Evolutionary conservation across 192 early-diverging fungal species (phyloP), one percentile per base, ranked within the genome.

Genomic region (Powellomyces hirtus): DNA sequence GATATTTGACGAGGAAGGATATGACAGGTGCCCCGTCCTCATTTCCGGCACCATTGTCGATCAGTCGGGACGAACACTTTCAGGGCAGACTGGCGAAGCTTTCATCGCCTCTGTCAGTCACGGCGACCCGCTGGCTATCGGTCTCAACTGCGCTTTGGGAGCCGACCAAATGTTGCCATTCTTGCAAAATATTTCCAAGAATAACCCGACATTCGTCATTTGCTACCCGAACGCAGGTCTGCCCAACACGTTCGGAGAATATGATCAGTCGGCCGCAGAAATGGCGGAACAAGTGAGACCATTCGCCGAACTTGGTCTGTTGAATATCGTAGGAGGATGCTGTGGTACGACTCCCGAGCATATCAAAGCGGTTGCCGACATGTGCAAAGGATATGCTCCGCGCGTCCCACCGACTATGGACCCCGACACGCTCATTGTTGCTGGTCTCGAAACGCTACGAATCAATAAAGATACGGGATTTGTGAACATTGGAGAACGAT

Each of bases 201-300:
- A 89, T 59, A 88, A 93, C 44, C 84, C 90, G 51, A 79, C 88
- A 8, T 90, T 89, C 68, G 78, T 77, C 34, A 92, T 98, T 52
- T 98, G 94, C 75, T 98, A 98, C 66, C 96, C 96, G 30, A 98
- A 98, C 70, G 94, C 96, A 51, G 95, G 95, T 73, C 78, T 98
- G 40, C 95, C 95, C 64, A 98, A 98, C 77, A 93, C 96, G 6
- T 94, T 98, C 81, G 94, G 96, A 73, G 93, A 92, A 67, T 98
- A 98, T 75, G 96, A 98, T 68, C 91, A 98, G 79, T 82, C 82
- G 18, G 91, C 94, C 24, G 89, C 80, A 45, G 75, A 79, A 44
- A 98, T 98, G 96, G 92, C 91, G 5, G 83, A 83, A 38, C 85
- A 91, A 56, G 90, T 98, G 38, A 81, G 82, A 46, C 86, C 83